Percentiles rank a stretch among this genome's conserved stretches.
Evolutionary conservation across 2,329 filamentous ascomycete genomes (phyloP).

Genomic region (Ophiostoma himal-ulmi): DNA sequence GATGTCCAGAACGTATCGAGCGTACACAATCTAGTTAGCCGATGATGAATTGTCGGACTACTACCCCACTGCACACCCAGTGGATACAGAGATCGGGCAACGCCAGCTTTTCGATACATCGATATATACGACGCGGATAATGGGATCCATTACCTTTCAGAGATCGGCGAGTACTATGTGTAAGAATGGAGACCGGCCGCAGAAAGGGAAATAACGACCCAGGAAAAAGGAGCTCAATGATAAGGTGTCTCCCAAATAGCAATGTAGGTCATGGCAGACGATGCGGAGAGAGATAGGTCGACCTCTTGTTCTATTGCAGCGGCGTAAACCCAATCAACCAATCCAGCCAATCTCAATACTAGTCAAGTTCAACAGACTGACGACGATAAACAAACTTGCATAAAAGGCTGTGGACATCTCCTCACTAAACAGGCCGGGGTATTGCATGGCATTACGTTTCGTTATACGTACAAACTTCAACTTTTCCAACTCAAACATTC

Average conservation of each 20-base stretch:
- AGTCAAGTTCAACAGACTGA: neutral
- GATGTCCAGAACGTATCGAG: neutral
- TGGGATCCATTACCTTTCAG: neutral
- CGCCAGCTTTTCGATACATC: neutral
- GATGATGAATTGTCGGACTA: neutral
- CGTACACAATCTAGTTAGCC: neutral
- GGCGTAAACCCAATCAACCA: neutral
- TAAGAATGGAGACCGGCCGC: neutral
- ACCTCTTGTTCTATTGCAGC: neutral
- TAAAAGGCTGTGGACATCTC: constrained; percentile 5
- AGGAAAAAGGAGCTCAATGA: neutral
- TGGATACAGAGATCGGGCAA: constrained; percentile 5
- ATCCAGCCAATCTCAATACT: neutral
- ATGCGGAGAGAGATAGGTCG: constrained; percentile 6
- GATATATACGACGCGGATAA: neutral
- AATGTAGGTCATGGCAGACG: neutral
- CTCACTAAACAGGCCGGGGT: neutral
- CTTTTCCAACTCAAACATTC: neutral
- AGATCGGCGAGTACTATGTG: neutral
- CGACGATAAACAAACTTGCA: neutral
- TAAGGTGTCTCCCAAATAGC: neutral
- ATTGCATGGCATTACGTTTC: neutral
- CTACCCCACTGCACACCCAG: neutral
- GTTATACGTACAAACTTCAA: neutral
- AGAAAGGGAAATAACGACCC: neutral